These are phyloP conservation scores for Pulchroboletus neoregius DNA, from an alignment of 1,284 basidiomycete species.

Conservation along the genomic window DNA sequence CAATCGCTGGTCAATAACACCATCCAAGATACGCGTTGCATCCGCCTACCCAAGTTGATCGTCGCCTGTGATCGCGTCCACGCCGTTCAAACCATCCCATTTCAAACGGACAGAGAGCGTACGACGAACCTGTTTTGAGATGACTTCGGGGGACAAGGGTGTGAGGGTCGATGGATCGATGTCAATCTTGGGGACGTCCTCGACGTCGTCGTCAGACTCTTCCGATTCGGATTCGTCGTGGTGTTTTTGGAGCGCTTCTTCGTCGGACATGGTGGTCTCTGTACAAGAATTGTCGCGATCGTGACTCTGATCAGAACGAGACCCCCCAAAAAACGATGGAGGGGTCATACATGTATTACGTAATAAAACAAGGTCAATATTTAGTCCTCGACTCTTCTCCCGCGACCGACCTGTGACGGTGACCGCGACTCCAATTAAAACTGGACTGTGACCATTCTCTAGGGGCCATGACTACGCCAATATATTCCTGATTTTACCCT, in stretches of 20 bases:
- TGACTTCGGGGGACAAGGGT: slow-evolving; percentile 93
- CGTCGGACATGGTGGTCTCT: slow-evolving; percentile 48
- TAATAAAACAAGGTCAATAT: too few species aligned
- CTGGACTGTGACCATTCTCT: too few species aligned
- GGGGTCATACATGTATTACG: slow-evolving; percentile 9
- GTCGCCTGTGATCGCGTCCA: slow-evolving; percentile 55
- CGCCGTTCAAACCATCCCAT: not conserved
- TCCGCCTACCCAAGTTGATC: slow-evolving; percentile 70
- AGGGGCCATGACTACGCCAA: too few species aligned
- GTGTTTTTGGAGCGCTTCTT: slow-evolving; percentile 59
- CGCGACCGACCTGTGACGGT: too few species aligned
- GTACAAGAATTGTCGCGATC: slow-evolving; percentile 14
- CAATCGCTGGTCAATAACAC: slow-evolving; percentile 13
- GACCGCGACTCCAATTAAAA: too few species aligned
- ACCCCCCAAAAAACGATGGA: slow-evolving; percentile 8
- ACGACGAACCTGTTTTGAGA: slow-evolving; percentile 86
- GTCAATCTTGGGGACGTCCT: slow-evolving; percentile 58
- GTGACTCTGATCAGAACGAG: slow-evolving; percentile 20
- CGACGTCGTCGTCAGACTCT: slow-evolving; percentile 54
- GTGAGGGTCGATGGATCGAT: slow-evolving; percentile 81
- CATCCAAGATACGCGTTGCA: not conserved
- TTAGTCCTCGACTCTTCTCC: too few species aligned
- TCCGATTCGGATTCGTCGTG: slow-evolving; percentile 69
- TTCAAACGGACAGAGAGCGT: not conserved
- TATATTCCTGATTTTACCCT: too few species aligned